A percentile compares a stretch with the other conserved stretches of the same genome.
Conservation (phyloP, 2,329 filamentous ascomycete species). For the Cladosporium halotolerans region DNA sequence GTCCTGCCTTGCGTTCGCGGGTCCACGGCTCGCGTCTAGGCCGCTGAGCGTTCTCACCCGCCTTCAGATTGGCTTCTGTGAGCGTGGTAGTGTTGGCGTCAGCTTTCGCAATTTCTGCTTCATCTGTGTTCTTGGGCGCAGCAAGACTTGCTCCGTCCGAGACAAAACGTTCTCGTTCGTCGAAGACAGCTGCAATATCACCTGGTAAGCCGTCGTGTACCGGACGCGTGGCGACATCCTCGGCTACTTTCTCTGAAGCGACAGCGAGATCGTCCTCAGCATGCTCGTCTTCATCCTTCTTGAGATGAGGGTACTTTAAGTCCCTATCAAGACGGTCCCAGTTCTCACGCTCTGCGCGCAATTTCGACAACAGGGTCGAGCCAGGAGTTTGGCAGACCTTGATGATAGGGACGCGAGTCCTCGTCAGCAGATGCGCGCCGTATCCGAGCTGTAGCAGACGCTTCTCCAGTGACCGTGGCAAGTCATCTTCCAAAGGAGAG, state of each 20-base stretch:
- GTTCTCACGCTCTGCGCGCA: slow-evolving; percentile 60
- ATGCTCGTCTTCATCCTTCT: slow-evolving; percentile 19
- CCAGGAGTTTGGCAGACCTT: slow-evolving; percentile 73
- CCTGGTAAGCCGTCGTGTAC: neutral
- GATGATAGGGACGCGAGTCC: slow-evolving; percentile 78
- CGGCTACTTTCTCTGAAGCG: neutral
- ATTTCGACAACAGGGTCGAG: slow-evolving; percentile 51
- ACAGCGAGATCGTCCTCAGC: slow-evolving; percentile 8
- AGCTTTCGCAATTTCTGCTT: slow-evolving; percentile 1
- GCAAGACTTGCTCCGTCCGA: neutral
- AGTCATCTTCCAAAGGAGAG: slow-evolving; percentile 45
- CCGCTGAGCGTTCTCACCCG: neutral
- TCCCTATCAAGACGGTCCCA: slow-evolving; percentile 58
- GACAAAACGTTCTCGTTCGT: neutral
- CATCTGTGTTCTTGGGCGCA: neutral
- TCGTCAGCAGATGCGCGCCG: slow-evolving; percentile 69
- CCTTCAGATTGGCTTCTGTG: neutral
- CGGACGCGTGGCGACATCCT: neutral
- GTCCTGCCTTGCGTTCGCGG: slow-evolving; percentile 42
- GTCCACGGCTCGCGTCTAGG: slow-evolving; percentile 30
- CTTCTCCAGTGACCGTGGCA: slow-evolving; percentile 71
- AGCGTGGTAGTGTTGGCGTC: neutral
- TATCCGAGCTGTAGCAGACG: slow-evolving; percentile 64
- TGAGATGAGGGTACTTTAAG: slow-evolving; percentile 37
- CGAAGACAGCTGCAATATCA: neutral